These are phyloP conservation scores for Xerocomus cyaneibrunnescens DNA, from an alignment of 1,284 basidiomycete species.

Conservation along the genomic window DNA sequence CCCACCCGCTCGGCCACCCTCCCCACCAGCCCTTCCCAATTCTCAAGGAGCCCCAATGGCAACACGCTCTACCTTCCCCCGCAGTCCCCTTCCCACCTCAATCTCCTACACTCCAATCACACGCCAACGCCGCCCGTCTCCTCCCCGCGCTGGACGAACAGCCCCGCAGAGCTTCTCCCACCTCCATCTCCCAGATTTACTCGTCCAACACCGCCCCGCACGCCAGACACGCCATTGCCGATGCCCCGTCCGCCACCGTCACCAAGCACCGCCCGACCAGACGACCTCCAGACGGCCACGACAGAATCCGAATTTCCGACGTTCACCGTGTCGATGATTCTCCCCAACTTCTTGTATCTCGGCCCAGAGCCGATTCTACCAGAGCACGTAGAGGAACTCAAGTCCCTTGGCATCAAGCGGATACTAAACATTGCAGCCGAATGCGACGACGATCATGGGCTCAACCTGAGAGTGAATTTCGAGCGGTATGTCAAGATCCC, in stretches of 20 bases:
- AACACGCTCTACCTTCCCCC: conserved; percentile 43
- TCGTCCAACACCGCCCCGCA: conserved; percentile 49
- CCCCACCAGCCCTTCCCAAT: conserved; percentile 46
- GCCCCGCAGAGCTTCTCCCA: conserved; percentile 33
- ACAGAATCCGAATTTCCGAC: conserved; percentile 57
- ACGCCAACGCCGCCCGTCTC: conserved; percentile 56
- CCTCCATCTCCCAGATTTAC: conserved; percentile 43
- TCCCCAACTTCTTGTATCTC: conserved; percentile 88
- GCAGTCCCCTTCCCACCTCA: conserved; percentile 62
- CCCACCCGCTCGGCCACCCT: conserved; percentile 58
- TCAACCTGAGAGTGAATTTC: conserved; percentile 66
- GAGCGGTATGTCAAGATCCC: conserved; percentile 84
- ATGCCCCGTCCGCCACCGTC: conserved; percentile 36
- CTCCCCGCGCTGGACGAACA: conserved; percentile 38
- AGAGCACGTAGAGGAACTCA: conserved; percentile 74
- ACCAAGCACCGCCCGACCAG: conserved; percentile 58
- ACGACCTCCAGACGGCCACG: conserved; percentile 51
- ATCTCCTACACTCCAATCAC: conserved; percentile 54
- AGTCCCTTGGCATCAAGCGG: conserved; percentile 76
- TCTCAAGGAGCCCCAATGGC: conserved; percentile 28
- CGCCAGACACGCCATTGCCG: conserved; percentile 49
- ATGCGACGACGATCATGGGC: conserved; percentile 80
- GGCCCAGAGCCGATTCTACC: conserved; percentile 82
- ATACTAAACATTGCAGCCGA: conserved; percentile 92
- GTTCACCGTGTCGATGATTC: conserved; percentile 83